phyloP scores from a whole-genome alignment of 2,329 filamentous ascomycete species.

The Podosphaera fusca region DNA sequence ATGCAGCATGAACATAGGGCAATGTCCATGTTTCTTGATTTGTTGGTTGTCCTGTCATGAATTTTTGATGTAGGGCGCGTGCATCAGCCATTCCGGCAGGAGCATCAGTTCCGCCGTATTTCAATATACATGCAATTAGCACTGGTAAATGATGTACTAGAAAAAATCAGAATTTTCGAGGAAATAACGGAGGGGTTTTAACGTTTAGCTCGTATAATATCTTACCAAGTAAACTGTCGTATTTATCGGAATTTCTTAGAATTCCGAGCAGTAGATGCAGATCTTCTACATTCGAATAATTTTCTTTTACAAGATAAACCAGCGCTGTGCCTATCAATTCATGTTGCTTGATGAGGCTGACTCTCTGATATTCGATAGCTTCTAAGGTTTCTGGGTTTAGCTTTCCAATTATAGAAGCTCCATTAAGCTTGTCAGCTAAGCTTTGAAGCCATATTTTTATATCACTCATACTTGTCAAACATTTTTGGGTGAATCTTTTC shows the following conservation, averaged over 20 bases:
- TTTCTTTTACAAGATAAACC: slow-evolving; percentile 53
- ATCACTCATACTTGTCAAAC: slow-evolving; percentile 50
- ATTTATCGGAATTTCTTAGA: slow-evolving; percentile 49
- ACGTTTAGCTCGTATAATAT: background rate
- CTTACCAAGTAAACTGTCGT: slow-evolving; percentile 39
- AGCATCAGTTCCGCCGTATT: slow-evolving; percentile 58
- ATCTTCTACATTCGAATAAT: slow-evolving; percentile 45
- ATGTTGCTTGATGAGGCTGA: slow-evolving; percentile 70
- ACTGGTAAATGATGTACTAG: slow-evolving; percentile 62
- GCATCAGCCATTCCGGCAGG: slow-evolving; percentile 44
- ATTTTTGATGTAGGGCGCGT: slow-evolving; percentile 41
- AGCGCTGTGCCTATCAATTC: slow-evolving; percentile 68
- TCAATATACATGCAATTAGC: slow-evolving; percentile 51
- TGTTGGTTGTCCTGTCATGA: slow-evolving; percentile 34
- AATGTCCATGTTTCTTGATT: slow-evolving; percentile 51
- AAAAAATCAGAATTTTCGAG: background rate
- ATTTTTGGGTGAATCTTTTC: slow-evolving; percentile 46
- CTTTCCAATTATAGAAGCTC: slow-evolving; percentile 51
- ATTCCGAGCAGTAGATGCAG: slow-evolving; percentile 48
- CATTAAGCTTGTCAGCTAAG: slow-evolving; percentile 53
- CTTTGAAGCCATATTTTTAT: slow-evolving; percentile 57
- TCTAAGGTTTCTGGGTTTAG: slow-evolving; percentile 43
- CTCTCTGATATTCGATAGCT: slow-evolving; percentile 56
- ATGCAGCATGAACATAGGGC: slow-evolving; percentile 53
- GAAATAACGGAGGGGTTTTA: background rate